Evolutionary conservation across 176 grass and related monocot genomes (phyloP).

Genomic region (Pharus latifolius): DNA sequence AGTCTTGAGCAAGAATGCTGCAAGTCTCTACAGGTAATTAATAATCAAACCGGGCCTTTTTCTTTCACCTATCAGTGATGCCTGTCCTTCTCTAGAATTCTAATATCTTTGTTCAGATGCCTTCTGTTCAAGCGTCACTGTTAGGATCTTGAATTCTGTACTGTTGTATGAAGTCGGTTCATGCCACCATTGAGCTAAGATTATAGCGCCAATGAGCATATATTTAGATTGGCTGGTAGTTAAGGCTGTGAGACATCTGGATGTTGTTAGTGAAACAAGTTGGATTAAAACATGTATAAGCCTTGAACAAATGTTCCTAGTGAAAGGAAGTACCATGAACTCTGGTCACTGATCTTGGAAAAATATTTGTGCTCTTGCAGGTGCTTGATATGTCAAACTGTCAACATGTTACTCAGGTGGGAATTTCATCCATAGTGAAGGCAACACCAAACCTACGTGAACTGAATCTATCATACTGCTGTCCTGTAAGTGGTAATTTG

Average conservation of each 20-base stretch:
- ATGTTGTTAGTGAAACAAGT: background rate
- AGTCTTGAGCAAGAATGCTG: slow-evolving; percentile 44
- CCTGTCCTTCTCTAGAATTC: background rate
- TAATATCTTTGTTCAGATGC: background rate
- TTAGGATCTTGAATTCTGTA: background rate
- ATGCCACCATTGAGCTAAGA: background rate
- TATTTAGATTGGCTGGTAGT: background rate
- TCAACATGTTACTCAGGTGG: slow-evolving; percentile 39
- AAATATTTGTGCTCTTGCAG: slow-evolving; percentile 26
- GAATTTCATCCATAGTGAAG: slow-evolving; percentile 38
- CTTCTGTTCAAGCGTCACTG: background rate
- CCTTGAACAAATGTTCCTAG: too few relatives aligned
- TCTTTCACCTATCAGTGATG: background rate
- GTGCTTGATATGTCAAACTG: slow-evolving; percentile 75
- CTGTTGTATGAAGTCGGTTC: background rate
- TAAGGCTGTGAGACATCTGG: background rate
- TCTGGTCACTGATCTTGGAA: background rate
- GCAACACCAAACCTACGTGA: slow-evolving; percentile 35
- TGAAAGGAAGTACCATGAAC: background rate
- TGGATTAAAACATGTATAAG: background rate
- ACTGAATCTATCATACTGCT: slow-evolving; percentile 58
- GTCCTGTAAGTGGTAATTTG: slow-evolving; percentile 39
- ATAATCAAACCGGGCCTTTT: background rate
- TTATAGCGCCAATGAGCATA: background rate
- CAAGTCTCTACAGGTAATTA: slow-evolving; percentile 65